Evolutionary conservation across 495 filamentous ascomycete genomes (phyloP).

Genomic region (Lophiostoma macrostomum): DNA sequence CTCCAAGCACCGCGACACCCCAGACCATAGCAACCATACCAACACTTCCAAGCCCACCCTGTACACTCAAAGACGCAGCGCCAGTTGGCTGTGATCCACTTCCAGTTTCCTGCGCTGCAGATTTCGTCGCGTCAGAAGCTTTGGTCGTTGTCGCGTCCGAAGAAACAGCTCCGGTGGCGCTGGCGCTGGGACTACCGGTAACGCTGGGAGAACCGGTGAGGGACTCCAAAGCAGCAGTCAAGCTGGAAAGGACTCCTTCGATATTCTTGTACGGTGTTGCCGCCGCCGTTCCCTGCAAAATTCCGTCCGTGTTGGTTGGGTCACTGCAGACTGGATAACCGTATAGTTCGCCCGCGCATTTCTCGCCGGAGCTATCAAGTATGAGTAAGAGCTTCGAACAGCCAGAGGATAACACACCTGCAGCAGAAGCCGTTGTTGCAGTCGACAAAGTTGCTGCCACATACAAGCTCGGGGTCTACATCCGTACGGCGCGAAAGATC

Average conservation of each 20-base stretch:
- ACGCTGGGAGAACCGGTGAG: not conserved
- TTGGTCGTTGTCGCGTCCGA: not conserved
- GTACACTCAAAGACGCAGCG: no score
- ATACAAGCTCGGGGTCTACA: not conserved
- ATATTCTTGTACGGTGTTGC: not conserved
- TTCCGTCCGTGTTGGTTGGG: not conserved
- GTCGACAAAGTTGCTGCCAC: not conserved
- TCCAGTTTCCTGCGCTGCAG: not conserved
- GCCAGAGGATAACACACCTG: not conserved
- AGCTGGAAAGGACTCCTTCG: not conserved
- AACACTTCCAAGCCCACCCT: no score
- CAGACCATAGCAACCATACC: not conserved
- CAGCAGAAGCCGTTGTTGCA: not conserved
- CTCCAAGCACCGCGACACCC: not conserved
- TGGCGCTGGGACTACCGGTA: not conserved
- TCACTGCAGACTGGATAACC: not conserved
- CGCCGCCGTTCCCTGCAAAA: not conserved
- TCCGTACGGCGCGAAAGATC: not conserved
- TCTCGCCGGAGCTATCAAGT: not conserved
- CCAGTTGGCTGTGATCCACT: no score
- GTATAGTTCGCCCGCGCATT: not conserved
- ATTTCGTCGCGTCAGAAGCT: not conserved
- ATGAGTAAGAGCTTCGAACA: not conserved
- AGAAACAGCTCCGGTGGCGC: not conserved
- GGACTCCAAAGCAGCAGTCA: not conserved